Percentiles rank a stretch among this genome's conserved stretches.
Evolutionary conservation across 306 rosid genomes (phyloP).

Genomic region (Leucaena leucocephala): DNA sequence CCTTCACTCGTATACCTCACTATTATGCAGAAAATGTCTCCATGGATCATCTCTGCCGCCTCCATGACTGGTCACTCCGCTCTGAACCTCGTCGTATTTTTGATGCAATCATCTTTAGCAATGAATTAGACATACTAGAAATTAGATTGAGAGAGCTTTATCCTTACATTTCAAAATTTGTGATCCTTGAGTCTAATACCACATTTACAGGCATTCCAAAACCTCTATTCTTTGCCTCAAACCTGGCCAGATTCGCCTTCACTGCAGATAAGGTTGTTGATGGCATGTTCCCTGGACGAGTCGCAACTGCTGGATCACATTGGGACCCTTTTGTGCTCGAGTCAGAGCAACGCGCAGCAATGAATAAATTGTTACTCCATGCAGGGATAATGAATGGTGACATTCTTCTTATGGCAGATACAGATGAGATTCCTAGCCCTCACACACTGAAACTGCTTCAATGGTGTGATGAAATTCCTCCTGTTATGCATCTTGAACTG

Average conservation of each 20-base stretch:
- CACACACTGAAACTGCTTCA: constrained; percentile 76
- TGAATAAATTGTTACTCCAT: constrained; percentile 60
- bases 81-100: constrained; percentile 69
- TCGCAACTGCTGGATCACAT: constrained; percentile 45
- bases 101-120: constrained; percentile 85
- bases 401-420: constrained; percentile 73
- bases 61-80: constrained; percentile 86
- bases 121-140: constrained; percentile 87
- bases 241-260: constrained; percentile 59
- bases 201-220: constrained; percentile 90
- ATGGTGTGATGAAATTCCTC: constrained; percentile 92
- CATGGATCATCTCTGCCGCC: constrained; percentile 73
- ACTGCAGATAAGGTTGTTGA: constrained; percentile 58
- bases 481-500: constrained; percentile 79
- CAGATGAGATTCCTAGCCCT: constrained; percentile 91
- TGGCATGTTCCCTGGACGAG: constrained; percentile 51
- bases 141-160: constrained; percentile 82
- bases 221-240: constrained; percentile 59
- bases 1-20: constrained; percentile 71
- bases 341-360: constrained; percentile 62
- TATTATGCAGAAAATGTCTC: constrained; percentile 91
- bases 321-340: constrained; percentile 72
- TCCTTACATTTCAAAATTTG: constrained; percentile 75
- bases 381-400: constrained; percentile 74
- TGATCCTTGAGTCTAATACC: constrained; percentile 76